Conservation (phyloP, 164 flowering plant genomes). For the Magnolia sinica region DNA sequence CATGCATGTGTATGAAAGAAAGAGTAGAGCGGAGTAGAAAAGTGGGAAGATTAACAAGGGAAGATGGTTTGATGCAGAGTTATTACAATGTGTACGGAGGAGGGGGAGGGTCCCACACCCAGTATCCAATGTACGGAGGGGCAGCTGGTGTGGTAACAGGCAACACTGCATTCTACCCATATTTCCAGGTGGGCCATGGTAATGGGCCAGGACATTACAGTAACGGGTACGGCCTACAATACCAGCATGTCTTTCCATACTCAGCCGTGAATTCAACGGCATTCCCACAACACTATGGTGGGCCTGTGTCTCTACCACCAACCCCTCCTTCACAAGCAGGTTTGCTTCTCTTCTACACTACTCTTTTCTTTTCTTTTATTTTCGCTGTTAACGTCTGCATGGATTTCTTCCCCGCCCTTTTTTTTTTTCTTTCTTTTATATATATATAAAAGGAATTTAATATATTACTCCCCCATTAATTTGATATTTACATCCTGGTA, state of each 20-base stretch:
- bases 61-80: constrained; percentile 37
- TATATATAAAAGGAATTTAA: too few species aligned
- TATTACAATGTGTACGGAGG: constrained; percentile 73
- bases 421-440: background rate
- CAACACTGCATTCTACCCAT: constrained; percentile 53
- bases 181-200: constrained; percentile 60
- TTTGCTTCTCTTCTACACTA: constrained; percentile 15
- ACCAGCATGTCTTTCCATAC: constrained; percentile 30
- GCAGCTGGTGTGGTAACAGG: constrained; percentile 45
- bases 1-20: too few species aligned
- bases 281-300: constrained; percentile 55
- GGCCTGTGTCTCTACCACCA: constrained; percentile 72
- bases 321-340: constrained; percentile 65
- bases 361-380: background rate
- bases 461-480: too few species aligned
- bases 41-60: background rate
- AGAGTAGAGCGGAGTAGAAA: too few species aligned
- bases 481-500: too few species aligned
- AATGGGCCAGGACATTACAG: constrained; percentile 37
- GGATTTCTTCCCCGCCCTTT: background rate
- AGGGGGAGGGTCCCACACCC: constrained; percentile 41
- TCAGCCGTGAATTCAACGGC: constrained; percentile 40
- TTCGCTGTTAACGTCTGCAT: background rate
- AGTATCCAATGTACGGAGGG: constrained; percentile 67
- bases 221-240: constrained; percentile 41